A percentile compares a stretch with the other conserved stretches of the same genome.
Conservation (phyloP, 495 filamentous ascomycete species). For the Trichoderma gamsii region DNA sequence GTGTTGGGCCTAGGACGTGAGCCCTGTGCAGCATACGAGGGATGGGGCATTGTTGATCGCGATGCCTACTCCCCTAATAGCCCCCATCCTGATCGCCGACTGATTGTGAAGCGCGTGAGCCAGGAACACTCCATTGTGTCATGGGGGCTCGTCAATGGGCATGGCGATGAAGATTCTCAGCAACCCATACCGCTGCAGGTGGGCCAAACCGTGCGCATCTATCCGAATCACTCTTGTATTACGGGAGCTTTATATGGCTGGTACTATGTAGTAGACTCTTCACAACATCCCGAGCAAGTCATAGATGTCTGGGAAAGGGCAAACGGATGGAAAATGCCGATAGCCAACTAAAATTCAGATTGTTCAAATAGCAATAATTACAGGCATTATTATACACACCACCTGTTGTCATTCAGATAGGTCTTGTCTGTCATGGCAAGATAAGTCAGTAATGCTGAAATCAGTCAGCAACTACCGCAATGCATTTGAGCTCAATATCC, state of each 20-base stretch:
- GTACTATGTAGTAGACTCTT: slow-evolving; percentile 70
- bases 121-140: slow-evolving; percentile 63
- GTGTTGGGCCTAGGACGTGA: slow-evolving; percentile 69
- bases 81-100: slow-evolving; percentile 46
- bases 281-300: slow-evolving; percentile 48
- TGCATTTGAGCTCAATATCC: too few relatives aligned
- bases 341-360: background rate
- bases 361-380: background rate
- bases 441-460: background rate
- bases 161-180: slow-evolving; percentile 30
- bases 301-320: slow-evolving; percentile 66
- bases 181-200: slow-evolving; percentile 42
- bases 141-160: slow-evolving; percentile 26
- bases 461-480: background rate
- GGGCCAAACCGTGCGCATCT: slow-evolving; percentile 61
- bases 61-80: slow-evolving; percentile 27
- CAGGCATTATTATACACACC: background rate
- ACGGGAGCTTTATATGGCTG: slow-evolving; percentile 64
- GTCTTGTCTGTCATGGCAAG: background rate
- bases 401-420: background rate
- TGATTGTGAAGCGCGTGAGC: slow-evolving; percentile 50
- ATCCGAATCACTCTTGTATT: slow-evolving; percentile 83
- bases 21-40: slow-evolving; percentile 56
- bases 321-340: slow-evolving; percentile 47
- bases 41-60: slow-evolving; percentile 61